Evolutionary conservation across 495 filamentous ascomycete genomes (phyloP).

Genomic region (Aspergillus bertholletiae): DNA sequence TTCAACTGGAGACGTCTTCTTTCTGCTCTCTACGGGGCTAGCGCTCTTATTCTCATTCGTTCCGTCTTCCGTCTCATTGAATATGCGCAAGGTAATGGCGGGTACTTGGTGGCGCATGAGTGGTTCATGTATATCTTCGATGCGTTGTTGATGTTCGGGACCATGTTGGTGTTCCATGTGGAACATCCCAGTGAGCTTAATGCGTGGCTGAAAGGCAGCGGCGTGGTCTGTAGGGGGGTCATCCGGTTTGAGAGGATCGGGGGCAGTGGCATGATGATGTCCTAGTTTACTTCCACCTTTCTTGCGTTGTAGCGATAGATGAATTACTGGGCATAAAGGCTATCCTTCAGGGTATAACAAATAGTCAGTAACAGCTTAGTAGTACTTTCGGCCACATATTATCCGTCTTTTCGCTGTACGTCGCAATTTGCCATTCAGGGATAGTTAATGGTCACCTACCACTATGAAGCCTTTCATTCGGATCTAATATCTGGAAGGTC

Average conservation of each 20-base stretch:
- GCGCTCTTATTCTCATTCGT: slow-evolving; percentile 8
- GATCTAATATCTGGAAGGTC: no score
- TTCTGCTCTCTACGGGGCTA: neutral
- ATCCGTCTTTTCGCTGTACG: no score
- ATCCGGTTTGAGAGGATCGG: neutral
- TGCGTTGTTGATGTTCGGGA: slow-evolving; percentile 4
- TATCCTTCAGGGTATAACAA: no score
- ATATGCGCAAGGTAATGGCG: slow-evolving; percentile 9
- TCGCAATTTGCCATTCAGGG: no score
- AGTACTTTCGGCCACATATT: no score
- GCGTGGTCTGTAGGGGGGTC: neutral
- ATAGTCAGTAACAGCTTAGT: no score
- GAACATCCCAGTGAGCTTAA: neutral
- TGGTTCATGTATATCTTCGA: slow-evolving; percentile 12
- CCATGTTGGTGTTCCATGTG: neutral
- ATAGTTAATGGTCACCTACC: no score
- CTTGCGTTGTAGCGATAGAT: no score
- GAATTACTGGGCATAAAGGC: no score
- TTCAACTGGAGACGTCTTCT: neutral
- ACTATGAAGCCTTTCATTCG: no score
- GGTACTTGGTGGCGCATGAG: slow-evolving; percentile 7
- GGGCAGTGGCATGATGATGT: neutral
- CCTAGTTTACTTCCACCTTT: no score
- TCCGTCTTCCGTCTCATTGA: slow-evolving; percentile 10
- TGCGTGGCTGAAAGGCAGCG: neutral